phyloP scores from a whole-genome alignment of 2,329 filamentous ascomycete species.

The Cyclaneusma minus region DNA sequence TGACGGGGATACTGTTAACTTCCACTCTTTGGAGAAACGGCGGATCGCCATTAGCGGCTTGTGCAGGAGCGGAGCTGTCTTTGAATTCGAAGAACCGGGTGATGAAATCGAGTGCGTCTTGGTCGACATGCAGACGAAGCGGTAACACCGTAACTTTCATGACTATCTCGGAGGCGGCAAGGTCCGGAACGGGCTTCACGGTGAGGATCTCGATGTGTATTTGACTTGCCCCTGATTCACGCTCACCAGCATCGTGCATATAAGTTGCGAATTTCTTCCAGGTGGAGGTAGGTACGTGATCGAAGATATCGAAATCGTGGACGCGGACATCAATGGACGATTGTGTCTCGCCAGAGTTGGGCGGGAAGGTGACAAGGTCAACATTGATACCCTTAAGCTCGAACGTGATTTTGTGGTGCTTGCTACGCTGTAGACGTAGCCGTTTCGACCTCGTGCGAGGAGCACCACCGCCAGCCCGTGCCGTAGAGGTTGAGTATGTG shows the following conservation, averaged over 20 bases:
- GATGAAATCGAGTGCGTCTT: constrained; percentile 94
- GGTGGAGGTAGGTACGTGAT: constrained; percentile 86
- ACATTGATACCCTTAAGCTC: constrained; percentile 74
- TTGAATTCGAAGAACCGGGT: constrained; percentile 98
- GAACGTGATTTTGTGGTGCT: constrained; percentile 87
- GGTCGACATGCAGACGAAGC: constrained; percentile 83
- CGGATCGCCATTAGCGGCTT: constrained; percentile 49
- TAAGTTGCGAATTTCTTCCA: constrained; percentile 98
- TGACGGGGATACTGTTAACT: constrained; percentile 67
- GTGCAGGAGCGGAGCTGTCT: constrained; percentile 46
- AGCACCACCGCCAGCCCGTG: constrained; percentile 26
- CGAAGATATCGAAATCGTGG: constrained; percentile 75
- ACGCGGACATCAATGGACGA: constrained; percentile 78
- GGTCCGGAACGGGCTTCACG: constrained; percentile 68
- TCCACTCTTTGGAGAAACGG: constrained; percentile 86
- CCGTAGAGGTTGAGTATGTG: constrained; percentile 44
- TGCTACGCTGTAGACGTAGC: constrained; percentile 69
- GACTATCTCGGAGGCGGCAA: constrained; percentile 82
- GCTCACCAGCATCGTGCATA: constrained; percentile 70
- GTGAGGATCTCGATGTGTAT: constrained; percentile 77
- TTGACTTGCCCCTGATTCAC: constrained; percentile 80
- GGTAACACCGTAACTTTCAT: constrained; percentile 67
- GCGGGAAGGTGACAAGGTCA: constrained; percentile 69
- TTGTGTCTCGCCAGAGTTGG: constrained; percentile 63
- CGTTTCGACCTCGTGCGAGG: constrained; percentile 30